These are phyloP conservation scores for Ophiostoma tasmaniense DNA, from an alignment of 2,329 filamentous ascomycete genomes.

Conservation along the genomic window DNA sequence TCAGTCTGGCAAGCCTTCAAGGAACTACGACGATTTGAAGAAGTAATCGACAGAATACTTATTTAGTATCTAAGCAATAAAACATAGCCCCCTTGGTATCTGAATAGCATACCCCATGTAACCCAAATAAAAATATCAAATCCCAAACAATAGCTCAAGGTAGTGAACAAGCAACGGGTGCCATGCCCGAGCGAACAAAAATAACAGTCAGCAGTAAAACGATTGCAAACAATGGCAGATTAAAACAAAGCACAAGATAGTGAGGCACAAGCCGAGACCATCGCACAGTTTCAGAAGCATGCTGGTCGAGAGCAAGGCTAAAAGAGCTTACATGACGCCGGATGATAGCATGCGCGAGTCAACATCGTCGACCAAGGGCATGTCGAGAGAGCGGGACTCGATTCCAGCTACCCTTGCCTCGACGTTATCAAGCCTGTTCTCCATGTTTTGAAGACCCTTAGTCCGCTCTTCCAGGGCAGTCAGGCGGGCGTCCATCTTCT, in stretches of 20 bases:
- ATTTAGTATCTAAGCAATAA: neutral
- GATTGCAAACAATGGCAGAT: neutral
- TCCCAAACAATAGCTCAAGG: neutral
- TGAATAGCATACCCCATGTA: neutral
- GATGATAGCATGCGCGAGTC: slow-evolving; percentile 31
- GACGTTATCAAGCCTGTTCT: slow-evolving; percentile 28
- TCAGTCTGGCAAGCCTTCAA: neutral
- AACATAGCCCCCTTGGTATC: neutral
- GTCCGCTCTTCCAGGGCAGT: slow-evolving; percentile 40
- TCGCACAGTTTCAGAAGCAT: neutral
- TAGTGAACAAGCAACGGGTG: neutral
- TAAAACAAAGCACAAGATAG: neutral
- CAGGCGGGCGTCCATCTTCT: slow-evolving; percentile 47
- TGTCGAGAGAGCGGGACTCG: slow-evolving; percentile 31
- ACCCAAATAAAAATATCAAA: neutral
- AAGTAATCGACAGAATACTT: neutral
- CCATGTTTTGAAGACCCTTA: slow-evolving; percentile 16
- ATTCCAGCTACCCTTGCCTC: slow-evolving; percentile 33
- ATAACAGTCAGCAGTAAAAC: neutral
- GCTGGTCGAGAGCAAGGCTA: neutral
- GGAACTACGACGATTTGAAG: neutral
- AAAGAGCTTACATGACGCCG: slow-evolving; percentile 28
- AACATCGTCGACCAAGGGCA: slow-evolving; percentile 33
- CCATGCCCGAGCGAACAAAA: neutral
- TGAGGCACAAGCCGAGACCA: neutral